Base-by-base conservation (phyloP, 306 rosid genomes). In the Oxytropis ochrocephala region DNA sequence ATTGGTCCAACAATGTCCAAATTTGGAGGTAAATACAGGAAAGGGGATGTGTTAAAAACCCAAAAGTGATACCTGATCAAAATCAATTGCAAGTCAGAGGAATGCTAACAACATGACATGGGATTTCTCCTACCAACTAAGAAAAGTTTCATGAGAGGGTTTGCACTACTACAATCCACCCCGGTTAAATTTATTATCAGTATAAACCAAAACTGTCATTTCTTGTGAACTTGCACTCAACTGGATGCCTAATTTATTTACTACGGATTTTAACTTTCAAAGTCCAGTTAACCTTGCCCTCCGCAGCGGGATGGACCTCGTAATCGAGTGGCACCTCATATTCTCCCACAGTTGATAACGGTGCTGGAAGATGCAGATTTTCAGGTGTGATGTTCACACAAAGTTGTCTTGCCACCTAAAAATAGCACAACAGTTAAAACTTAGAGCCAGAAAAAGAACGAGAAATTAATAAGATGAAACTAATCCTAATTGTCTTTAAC, bases 381-480 rank as follows among this genome's bases (percentile, higher is more conserved):
- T 73, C 75, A 7, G 79, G 75, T 32, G 81, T 72, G 55, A 93
- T 71, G 68, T 73, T 90, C 69, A 93, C 86, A 53, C 53, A 80
- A 8, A 93, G 85, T 70, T 88, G 97, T 75, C 96, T 85, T 61
- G 89, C 91, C 79, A 90, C 96, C 98, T 93, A 72, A 72, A 56
- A 76, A 50, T 27, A 30, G 35, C 55, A 66, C 18, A 77, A 57
- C 11, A 63, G 2, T 2, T 42, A 43, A 53, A 59, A 38, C 42
- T 85, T 54, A 72, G 42, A 17, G 6, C 5, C 52, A 33, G 76
- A 17, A 36, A 41, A 21, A 39, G 60, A 35, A 9, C 8, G 13
- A 52, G n/a, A 56, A 24, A 49, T 14, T 49, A 29, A 18, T 49
- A 69, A 49, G 64, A 27, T 59, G 36, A 48, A 66, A 47, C 59